Conservation (phyloP, 768 basidiomycete species). For the Amanita polypyramis region DNA sequence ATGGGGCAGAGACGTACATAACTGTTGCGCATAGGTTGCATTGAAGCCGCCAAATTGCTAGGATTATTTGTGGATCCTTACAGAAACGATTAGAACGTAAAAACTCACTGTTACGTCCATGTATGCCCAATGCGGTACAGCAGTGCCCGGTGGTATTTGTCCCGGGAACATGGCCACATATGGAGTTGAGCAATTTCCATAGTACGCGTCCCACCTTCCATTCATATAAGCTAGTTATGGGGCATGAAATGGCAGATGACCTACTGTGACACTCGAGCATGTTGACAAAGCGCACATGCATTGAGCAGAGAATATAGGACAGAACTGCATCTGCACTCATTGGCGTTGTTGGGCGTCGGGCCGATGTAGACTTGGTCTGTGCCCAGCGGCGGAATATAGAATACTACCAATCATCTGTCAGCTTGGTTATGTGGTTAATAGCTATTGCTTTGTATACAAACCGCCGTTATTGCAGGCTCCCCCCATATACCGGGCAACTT, state of each 20-base stretch:
- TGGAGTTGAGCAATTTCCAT: conserved; percentile 32
- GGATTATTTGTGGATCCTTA: not conserved
- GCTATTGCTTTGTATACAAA: conserved; percentile 12
- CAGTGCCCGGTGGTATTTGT: conserved; percentile 29
- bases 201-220: conserved; percentile 39
- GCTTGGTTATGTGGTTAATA: not conserved
- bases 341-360: conserved; percentile 22
- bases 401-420: conserved; percentile 15
- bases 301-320: conserved; percentile 42
- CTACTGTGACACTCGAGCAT: not conserved
- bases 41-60: conserved; percentile 24
- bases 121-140: conserved; percentile 42
- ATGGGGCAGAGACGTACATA: conserved; percentile 13
- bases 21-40: conserved; percentile 18
- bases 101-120: conserved; percentile 27
- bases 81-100: not conserved
- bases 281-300: conserved; percentile 43
- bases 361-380: conserved; percentile 24
- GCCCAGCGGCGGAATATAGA: conserved; percentile 22
- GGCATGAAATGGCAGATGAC: not conserved
- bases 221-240: conserved; percentile 3
- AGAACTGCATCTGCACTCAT: conserved; percentile 39
- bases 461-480: conserved; percentile 29
- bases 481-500: conserved; percentile 30
- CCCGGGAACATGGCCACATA: conserved; percentile 24